phyloP scores from a whole-genome alignment of 805 yeast species.

The Saturnispora sanitii region DNA sequence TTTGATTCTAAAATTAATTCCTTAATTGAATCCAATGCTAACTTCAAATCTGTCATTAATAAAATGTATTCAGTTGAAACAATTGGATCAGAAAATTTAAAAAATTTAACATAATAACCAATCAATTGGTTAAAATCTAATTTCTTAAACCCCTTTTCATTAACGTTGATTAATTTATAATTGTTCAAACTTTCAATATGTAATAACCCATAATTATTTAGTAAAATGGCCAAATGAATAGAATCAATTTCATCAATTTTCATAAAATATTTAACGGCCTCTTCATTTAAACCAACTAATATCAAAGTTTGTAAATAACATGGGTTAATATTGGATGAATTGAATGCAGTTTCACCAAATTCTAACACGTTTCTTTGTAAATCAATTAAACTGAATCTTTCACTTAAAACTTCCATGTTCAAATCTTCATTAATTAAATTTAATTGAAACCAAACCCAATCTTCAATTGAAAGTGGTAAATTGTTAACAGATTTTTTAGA shows the following conservation, averaged over 20 bases:
- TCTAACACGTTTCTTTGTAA: slow-evolving; percentile 63
- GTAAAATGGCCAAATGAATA: slow-evolving; percentile 78
- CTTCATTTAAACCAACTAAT: slow-evolving; percentile 71
- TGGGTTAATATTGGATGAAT: slow-evolving; percentile 53
- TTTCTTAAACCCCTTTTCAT: slow-evolving; percentile 21
- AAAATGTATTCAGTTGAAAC: slow-evolving; percentile 87
- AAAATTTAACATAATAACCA: slow-evolving; percentile 73
- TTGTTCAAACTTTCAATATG: slow-evolving; percentile 27
- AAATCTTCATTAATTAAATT: slow-evolving; percentile 55
- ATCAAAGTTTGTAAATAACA: slow-evolving; percentile 66
- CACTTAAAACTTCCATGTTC: slow-evolving; percentile 45
- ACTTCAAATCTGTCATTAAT: slow-evolving; percentile 43
- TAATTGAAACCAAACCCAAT: slow-evolving; percentile 94
- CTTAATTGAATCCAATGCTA: slow-evolving; percentile 70
- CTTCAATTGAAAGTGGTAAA: slow-evolving; percentile 74
- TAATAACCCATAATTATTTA: slow-evolving; percentile 63
- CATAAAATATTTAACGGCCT: slow-evolving; percentile 59
- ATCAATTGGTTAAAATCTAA: slow-evolving; percentile 52
- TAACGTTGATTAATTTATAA: slow-evolving; percentile 25
- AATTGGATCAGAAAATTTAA: slow-evolving; percentile 77
- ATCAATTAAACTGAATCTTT: slow-evolving; percentile 61
- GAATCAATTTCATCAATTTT: slow-evolving; percentile 69
- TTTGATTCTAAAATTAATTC: slow-evolving; percentile 81
- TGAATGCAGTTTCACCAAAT: slow-evolving; percentile 65
- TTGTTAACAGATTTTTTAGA: slow-evolving; percentile 57